A percentile compares a stretch with the other conserved stretches of the same genome.
phyloP scores from a whole-genome alignment of 768 basidiomycete species.

The Grammothele lineata region DNA sequence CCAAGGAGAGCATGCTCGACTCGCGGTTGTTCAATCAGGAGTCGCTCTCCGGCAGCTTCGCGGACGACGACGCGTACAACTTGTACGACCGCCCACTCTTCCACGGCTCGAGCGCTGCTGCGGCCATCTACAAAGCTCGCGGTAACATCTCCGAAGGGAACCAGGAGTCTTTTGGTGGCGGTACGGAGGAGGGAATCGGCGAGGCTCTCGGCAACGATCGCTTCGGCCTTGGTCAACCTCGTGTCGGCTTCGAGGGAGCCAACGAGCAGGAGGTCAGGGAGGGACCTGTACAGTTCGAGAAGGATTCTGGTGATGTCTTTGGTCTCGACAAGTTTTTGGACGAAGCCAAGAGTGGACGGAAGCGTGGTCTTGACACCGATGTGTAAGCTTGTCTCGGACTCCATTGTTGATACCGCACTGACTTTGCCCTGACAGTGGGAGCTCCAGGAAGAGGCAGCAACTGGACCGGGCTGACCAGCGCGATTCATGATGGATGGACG shows the following conservation, averaged over 20 bases:
- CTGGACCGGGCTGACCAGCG: slow-evolving; percentile 55
- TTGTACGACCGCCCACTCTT: slow-evolving; percentile 94
- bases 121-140: slow-evolving; percentile 98
- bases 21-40: slow-evolving; percentile 98
- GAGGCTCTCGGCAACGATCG: slow-evolving; percentile 91
- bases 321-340: slow-evolving; percentile 96
- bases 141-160: slow-evolving; percentile 82
- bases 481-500: slow-evolving; percentile 22
- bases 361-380: slow-evolving; percentile 77
- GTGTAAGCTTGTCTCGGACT: slow-evolving; percentile 41
- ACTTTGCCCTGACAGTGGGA: slow-evolving; percentile 33
- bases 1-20: slow-evolving; percentile 97
- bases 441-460: slow-evolving; percentile 66
- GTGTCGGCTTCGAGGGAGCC: slow-evolving; percentile 89
- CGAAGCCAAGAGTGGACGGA: slow-evolving; percentile 93
- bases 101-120: slow-evolving; percentile 92
- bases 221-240: slow-evolving; percentile 82
- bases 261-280: slow-evolving; percentile 78
- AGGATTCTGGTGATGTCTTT: slow-evolving; percentile 95
- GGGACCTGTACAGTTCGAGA: slow-evolving; percentile 98
- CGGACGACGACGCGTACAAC: slow-evolving; percentile 89
- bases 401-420: neutral
- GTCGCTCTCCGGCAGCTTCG: slow-evolving; percentile 75
- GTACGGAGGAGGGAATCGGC: slow-evolving; percentile 92
- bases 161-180: slow-evolving; percentile 91